Percentiles rank a stretch among this genome's conserved stretches.
Conservation (phyloP, 2,329 filamentous ascomycete genomes). For the Curvularia lunata region DNA sequence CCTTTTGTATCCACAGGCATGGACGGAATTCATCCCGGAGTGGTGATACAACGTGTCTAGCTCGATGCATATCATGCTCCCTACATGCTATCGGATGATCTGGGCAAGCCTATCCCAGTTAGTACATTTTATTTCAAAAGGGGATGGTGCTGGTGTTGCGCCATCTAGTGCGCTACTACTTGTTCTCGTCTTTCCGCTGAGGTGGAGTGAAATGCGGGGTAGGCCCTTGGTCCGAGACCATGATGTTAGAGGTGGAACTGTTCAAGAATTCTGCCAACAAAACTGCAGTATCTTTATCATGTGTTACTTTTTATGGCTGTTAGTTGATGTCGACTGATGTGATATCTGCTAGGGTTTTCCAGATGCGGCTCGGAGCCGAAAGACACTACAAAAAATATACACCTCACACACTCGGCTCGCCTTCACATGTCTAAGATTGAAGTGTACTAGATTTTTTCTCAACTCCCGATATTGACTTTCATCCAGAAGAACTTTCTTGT, state of each 20-base stretch:
- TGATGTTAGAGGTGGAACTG: neutral
- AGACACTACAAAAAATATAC: neutral
- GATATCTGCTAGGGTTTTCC: neutral
- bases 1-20: neutral
- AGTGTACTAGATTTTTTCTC: neutral
- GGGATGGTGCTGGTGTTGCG: neutral
- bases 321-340: neutral
- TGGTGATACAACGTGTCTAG: neutral
- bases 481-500: neutral
- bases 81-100: neutral
- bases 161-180: neutral
- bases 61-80: neutral
- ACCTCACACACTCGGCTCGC: neutral
- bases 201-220: slow-evolving; percentile 1
- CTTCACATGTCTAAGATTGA: neutral
- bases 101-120: neutral
- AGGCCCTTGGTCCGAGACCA: neutral
- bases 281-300: neutral
- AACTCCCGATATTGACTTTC: neutral
- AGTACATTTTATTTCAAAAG: neutral
- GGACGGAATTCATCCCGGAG: neutral
- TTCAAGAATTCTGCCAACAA: neutral
- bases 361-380: neutral
- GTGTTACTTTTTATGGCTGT: neutral
- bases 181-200: neutral